Percentiles rank a stretch among this genome's conserved stretches.
Conservation (phyloP, 257 asterid species). For the Cinchona pubescens region DNA sequence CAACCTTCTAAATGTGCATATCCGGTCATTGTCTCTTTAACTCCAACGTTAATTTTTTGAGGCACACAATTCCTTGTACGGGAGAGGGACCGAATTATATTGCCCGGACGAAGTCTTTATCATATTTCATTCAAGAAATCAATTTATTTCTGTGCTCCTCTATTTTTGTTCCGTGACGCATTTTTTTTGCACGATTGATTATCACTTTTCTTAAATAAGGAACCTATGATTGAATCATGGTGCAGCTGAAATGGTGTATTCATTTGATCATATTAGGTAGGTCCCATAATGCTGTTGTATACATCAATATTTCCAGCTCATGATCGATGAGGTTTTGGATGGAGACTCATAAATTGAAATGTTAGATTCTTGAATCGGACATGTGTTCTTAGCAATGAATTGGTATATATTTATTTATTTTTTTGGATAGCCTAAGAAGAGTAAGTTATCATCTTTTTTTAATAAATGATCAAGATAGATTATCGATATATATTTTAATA, state of each 20-base stretch:
- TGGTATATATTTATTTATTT: too few species aligned
- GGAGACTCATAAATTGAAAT: conserved; percentile 5
- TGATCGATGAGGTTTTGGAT: conserved; percentile 11
- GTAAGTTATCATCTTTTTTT: too few species aligned
- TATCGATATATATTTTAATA: too few species aligned
- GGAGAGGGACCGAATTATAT: conserved; percentile 21
- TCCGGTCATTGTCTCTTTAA: conserved; percentile 17
- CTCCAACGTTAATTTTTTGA: conserved; percentile 6
- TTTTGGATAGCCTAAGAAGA: too few species aligned
- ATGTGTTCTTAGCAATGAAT: conserved; percentile 15
- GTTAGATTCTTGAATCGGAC: conserved; percentile 1
- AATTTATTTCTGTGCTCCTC: background rate
- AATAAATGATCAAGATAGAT: too few species aligned
- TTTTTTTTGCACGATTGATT: conserved; percentile 11
- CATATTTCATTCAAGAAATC: conserved; percentile 14
- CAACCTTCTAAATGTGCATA: background rate
- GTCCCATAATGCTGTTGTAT: conserved; percentile 9
- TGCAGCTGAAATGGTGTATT: conserved; percentile 16
- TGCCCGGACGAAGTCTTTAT: conserved; percentile 8
- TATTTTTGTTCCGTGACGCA: conserved; percentile 8
- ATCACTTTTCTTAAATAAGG: conserved; percentile 20
- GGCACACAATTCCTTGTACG: conserved; percentile 15
- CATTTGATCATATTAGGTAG: conserved; percentile 26
- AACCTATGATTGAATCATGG: conserved; percentile 16
- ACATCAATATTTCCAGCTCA: conserved; percentile 24